Evolutionary conservation across 164 flowering plant species (phyloP).

Genomic region (Magnolia sinica): DNA sequence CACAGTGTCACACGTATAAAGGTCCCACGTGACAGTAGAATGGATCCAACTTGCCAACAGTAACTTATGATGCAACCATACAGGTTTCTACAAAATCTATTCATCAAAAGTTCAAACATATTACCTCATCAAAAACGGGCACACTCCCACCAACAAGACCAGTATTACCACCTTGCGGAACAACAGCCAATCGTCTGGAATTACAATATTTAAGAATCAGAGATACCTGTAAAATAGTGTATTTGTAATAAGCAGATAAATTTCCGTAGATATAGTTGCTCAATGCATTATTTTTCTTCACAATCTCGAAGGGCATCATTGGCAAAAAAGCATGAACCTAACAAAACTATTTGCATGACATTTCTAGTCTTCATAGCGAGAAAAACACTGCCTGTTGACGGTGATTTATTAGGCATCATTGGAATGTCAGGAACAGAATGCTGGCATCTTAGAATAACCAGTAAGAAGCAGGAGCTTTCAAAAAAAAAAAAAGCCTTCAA

Average conservation of each 20-base stretch:
- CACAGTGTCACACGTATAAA: not conserved
- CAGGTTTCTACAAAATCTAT: not conserved
- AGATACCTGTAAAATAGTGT: slow-evolving; percentile 56
- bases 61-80: not conserved
- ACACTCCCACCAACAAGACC: slow-evolving; percentile 99
- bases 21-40: not conserved
- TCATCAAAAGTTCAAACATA: not conserved
- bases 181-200: slow-evolving; percentile 84
- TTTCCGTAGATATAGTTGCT: not conserved
- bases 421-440: too few species aligned
- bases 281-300: not conserved
- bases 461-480: too few species aligned
- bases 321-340: not conserved
- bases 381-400: not conserved
- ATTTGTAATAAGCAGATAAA: not conserved
- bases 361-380: not conserved
- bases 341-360: not conserved
- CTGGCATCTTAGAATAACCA: too few species aligned
- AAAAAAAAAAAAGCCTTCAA: too few species aligned
- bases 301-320: not conserved
- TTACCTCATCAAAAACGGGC: slow-evolving; percentile 98
- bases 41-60: not conserved
- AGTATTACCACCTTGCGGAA: slow-evolving; percentile 98
- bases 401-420: not conserved
- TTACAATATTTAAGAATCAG: slow-evolving; percentile 77